These are phyloP conservation scores for Solanum neorickii DNA, from an alignment of 257 asterid genomes.

Conservation along the genomic window DNA sequence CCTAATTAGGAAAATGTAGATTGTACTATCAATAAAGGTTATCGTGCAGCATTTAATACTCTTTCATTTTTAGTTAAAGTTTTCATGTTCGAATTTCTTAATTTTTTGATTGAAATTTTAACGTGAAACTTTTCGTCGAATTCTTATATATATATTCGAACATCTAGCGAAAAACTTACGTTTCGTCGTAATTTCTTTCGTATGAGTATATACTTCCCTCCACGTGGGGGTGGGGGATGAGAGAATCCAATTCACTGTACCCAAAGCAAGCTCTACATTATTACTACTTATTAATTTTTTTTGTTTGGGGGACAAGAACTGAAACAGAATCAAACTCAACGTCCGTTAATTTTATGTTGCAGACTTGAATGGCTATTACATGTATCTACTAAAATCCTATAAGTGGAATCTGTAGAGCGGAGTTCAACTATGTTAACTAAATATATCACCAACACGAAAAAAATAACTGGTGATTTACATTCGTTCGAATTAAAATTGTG, in stretches of 20 bases:
- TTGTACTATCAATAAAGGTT: background rate
- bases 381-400: no score
- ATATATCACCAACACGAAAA: background rate
- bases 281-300: background rate
- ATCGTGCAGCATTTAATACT: fast-evolving
- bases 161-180: background rate
- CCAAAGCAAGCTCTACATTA: background rate
- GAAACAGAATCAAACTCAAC: background rate
- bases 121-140: fast-evolving
- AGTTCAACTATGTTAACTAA: background rate
- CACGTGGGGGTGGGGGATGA: conserved; percentile 45
- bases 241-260: background rate
- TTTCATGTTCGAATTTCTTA: no score
- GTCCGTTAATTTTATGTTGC: no score
- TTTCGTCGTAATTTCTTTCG: background rate
- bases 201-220: conserved; percentile 9
- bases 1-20: background rate
- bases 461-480: background rate
- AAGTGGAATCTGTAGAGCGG: background rate
- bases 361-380: background rate
- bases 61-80: background rate
- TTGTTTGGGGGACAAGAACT: background rate
- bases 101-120: no score
- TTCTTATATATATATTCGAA: no score
- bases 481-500: background rate